These are phyloP conservation scores for Fusarium solani-melongenae DNA, from an alignment of 2,329 filamentous ascomycete species.

Conservation along the genomic window DNA sequence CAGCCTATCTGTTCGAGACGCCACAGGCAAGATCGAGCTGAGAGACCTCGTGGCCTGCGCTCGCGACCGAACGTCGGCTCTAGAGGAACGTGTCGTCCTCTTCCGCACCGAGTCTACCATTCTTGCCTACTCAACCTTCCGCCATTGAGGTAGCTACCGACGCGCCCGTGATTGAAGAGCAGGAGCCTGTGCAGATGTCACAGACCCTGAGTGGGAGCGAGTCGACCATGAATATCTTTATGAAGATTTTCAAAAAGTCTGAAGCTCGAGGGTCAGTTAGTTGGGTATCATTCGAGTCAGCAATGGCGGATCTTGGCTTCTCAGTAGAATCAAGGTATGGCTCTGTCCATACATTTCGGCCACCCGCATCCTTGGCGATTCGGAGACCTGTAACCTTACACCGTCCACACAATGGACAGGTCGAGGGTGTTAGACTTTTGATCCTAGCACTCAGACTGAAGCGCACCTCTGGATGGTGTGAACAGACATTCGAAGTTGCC, in stretches of 20 bases:
- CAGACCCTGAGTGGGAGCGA: conserved; percentile 51
- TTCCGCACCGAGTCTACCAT: too few relatives aligned
- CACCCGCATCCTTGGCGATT: conserved; percentile 41
- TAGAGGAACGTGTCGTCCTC: too few relatives aligned
- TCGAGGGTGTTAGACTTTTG: conserved; percentile 47
- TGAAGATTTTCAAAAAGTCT: conserved; percentile 47
- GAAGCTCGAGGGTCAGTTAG: conserved; percentile 45
- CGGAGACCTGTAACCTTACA: conserved; percentile 49
- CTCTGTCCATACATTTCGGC: conserved; percentile 55
- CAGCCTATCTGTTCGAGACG: conserved; percentile 21
- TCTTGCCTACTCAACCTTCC: too few relatives aligned
- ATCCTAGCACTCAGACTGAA: conserved; percentile 47
- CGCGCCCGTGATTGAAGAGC: neutral
- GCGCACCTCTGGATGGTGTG: conserved; percentile 51
- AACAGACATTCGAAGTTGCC: conserved; percentile 48
- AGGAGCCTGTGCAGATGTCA: neutral
- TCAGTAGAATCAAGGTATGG: conserved; percentile 52
- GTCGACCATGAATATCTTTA: conserved; percentile 53
- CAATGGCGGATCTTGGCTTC: conserved; percentile 56
- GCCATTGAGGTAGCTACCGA: too few relatives aligned
- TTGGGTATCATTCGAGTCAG: conserved; percentile 54
- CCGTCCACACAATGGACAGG: conserved; percentile 50
- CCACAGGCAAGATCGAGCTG: too few relatives aligned
- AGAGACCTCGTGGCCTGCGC: too few relatives aligned
- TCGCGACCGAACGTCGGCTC: too few relatives aligned